Conservation (phyloP, 2,329 filamentous ascomycete species). For the Aureobasidium sp. region DNA sequence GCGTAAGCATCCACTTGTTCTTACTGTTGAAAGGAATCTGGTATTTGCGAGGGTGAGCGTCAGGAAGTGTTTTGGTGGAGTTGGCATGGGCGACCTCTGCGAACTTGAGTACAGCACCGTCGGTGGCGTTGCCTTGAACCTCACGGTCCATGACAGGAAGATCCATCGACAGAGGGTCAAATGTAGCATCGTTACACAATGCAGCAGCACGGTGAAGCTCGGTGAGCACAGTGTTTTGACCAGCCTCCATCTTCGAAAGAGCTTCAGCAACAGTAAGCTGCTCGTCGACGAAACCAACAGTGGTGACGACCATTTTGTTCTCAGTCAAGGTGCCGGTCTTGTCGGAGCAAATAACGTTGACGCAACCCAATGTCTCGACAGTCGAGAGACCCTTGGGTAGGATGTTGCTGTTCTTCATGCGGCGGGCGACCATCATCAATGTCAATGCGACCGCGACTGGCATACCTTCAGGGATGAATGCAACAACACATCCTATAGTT, state of each 20-base stretch:
- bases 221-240: conserved; percentile 14
- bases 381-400: conserved; percentile 36
- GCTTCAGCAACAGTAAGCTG: conserved; percentile 20
- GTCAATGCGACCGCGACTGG: conserved; percentile 27
- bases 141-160: conserved; percentile 30
- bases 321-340: conserved; percentile 39
- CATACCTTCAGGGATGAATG: conserved; percentile 26
- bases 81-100: conserved; percentile 23
- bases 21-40: conserved; percentile 45
- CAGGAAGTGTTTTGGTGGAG: conserved; percentile 4
- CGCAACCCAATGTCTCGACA: conserved; percentile 37
- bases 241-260: conserved; percentile 22
- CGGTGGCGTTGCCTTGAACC: conserved; percentile 38
- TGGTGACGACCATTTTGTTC: conserved; percentile 39
- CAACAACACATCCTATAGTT: conserved; percentile 18
- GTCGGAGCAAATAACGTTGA: conserved; percentile 39
- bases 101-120: conserved; percentile 36
- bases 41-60: conserved; percentile 25
- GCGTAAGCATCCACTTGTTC: conserved; percentile 44
- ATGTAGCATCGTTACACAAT: conserved; percentile 38
- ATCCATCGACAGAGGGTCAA: conserved; percentile 32
- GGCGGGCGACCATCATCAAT: conserved; percentile 36
- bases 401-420: conserved; percentile 38
- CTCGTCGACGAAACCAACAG: conserved; percentile 32
- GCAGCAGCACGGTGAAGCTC: conserved; percentile 27